Conservation (phyloP, 208 protist genomes). For the Crithidia thermophila region DNA sequence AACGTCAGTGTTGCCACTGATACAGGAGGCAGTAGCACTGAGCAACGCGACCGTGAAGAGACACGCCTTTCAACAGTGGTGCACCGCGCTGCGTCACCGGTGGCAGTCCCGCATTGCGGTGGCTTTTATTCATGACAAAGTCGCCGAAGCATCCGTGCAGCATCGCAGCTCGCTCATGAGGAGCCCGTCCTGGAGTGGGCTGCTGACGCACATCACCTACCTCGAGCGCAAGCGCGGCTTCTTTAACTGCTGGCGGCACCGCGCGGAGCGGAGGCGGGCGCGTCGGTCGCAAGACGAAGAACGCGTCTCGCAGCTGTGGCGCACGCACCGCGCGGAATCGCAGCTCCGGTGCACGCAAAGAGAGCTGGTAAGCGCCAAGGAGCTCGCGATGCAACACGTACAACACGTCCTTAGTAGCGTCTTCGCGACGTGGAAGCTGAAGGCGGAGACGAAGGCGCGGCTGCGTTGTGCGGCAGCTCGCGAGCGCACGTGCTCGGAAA, state of each 20-base stretch:
- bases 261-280: constrained; percentile 8
- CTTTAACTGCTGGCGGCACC: constrained; percentile 40
- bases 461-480: constrained; percentile 20
- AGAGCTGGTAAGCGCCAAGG: background rate
- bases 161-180: background rate
- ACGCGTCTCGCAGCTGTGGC: constrained; percentile 10
- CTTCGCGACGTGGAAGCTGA: constrained; percentile 34
- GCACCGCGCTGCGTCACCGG: constrained; percentile 28
- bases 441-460: constrained; percentile 27
- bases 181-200: constrained; percentile 23
- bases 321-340: background rate
- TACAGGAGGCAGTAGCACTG: no score
- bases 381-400: background rate
- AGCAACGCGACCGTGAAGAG: background rate
- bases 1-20: no score
- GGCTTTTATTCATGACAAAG: constrained; percentile 27
- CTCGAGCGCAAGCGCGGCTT: constrained; percentile 52
- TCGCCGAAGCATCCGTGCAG: constrained; percentile 7
- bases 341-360: background rate
- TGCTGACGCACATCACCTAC: constrained; percentile 41
- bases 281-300: background rate
- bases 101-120: constrained; percentile 32
- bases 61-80: constrained; percentile 27
- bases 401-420: no score
- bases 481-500: constrained; percentile 15